Base-by-base conservation (phyloP, 129 eudicot genomes). In the Deinandra increscens region DNA sequence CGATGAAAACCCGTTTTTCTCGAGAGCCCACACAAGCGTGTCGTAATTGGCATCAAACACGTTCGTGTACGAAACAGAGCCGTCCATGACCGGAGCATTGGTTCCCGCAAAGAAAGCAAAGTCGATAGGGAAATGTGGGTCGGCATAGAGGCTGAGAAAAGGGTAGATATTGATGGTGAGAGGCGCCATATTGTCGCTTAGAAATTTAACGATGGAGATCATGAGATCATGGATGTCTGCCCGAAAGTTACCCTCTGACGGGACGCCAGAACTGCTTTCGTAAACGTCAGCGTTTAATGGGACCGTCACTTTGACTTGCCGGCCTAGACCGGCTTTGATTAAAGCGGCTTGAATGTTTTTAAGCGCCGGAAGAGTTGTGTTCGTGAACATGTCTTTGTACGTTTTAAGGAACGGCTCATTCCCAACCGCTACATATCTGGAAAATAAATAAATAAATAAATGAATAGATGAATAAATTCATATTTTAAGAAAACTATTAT, bases 261-360 rank as follows among this genome's bases (percentile, higher is more conserved):
- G 99, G 13, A 90, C 68, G 17, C 86, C 86, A 4, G 76, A 70
- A 9, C 53, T 85, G 23, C 95, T 74, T 65, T 89, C 67, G 75
- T 94, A 94, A 38, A 94, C 99, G 70, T 94, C 97, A 0, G 99
- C 99, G 38, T 94, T 94, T 20, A 94, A 70, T 4, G 99, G 99
- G 41, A 94, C 82, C 0, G 97, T 94, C 36, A 84, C 96, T 82
- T 94, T 87, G 10, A 94, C 96, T 66, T 84, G 83, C 3, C 85
- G 84, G 50, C 93, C 97, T 55, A 94, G 68, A 44, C 99, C 99
- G 36, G 97, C 97, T 75, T 84, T 94, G 64, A 94, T 87, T 15
- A 94, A 58, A 11, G 99, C 99, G 5, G 99, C 99, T 79, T 94
- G 96, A 65, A 94, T 51, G 75, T 94, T 94, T 54, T 94, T 77